Base-by-base conservation (phyloP, 2,329 filamentous ascomycete genomes). In the Ophiostoma sp. region DNA sequence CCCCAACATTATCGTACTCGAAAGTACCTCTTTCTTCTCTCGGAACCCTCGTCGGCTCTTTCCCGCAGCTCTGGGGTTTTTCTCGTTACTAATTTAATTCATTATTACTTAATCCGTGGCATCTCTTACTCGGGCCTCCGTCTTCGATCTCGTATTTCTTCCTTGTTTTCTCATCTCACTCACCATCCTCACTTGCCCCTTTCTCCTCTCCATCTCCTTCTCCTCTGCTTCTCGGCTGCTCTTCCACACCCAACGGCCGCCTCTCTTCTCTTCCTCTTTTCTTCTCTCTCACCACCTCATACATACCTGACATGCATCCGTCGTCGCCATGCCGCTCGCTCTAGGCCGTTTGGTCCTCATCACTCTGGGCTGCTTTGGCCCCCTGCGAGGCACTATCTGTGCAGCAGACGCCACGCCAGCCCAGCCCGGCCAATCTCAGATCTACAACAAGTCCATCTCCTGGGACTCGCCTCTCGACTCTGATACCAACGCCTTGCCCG, bases 261-360 rank as follows among this genome's bases (percentile, higher is more conserved):
- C 41, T 52, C 5, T 62, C 9, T 4, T 42, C 5, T 65, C 36
- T 14, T 49, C 16, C 7, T 49, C 44, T 49, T 62, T n/a, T 66
- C 44, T 55, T 52, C 11, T 41, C 40, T 27, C 45, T 36, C 62
- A 40, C 40, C 60, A 36, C 11, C 27, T 66, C 40, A 8, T 5
- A 38, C 40, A 14, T n/a, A 40, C 38, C n/a, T 42, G 66, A 67
- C 58, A 70, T 71, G 70, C 58, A 55, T 55, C 42, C 64, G 27
- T 18, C 27, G 66, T 18, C 27, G 66, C 67, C 40, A 70, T 71
- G 69, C 60, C 65, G 38, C 27, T 67, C 52, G 68, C 70, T 66
- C 9, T 72, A 65, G 67, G 69, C 70, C 71, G 66, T 16, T 67
- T 69, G 69, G 70, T 67, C 63, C 60, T 69, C 65, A n/a, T 69